phyloP scores from a whole-genome alignment of 768 basidiomycete species.

The Suillus luteus region DNA sequence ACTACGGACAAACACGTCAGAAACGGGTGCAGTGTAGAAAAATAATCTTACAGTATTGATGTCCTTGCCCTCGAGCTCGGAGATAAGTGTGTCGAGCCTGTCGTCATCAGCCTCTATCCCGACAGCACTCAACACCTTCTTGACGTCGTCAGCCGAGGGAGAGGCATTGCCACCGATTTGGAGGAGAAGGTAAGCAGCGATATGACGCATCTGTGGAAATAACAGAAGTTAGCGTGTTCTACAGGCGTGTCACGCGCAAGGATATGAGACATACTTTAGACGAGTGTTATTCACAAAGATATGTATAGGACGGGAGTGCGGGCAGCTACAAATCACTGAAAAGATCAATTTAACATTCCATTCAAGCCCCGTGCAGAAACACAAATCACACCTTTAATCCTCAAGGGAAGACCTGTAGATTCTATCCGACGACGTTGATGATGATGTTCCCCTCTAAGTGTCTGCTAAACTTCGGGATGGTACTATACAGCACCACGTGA shows the following conservation, averaged over 20 bases:
- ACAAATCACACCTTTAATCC: constrained; percentile 71
- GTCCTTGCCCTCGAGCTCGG: constrained; percentile 91
- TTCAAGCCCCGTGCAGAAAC: not conserved
- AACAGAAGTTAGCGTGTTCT: constrained; percentile 6
- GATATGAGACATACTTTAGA: constrained; percentile 44
- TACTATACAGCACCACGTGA: constrained; percentile 69
- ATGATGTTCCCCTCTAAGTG: constrained; percentile 20
- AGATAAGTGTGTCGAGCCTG: constrained; percentile 78
- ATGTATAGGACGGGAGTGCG: constrained; percentile 43
- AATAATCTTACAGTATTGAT: constrained; percentile 63
- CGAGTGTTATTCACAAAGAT: constrained; percentile 23
- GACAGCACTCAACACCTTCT: constrained; percentile 80
- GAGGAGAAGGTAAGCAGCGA: constrained; percentile 98
- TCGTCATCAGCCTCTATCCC: constrained; percentile 88
- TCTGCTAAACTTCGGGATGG: constrained; percentile 20
- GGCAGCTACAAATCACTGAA: constrained; percentile 92
- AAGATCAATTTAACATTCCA: constrained; percentile 13
- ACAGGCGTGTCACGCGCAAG: not conserved
- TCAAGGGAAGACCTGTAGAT: constrained; percentile 90
- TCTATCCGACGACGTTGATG: constrained; percentile 69
- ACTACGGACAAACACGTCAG: constrained; percentile 39
- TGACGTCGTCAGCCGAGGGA: constrained; percentile 86
- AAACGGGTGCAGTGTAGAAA: not conserved
- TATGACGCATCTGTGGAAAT: constrained; percentile 72
- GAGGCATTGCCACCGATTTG: constrained; percentile 89